phyloP scores from a whole-genome alignment of 192 early-diverging fungal genomes.

The Dispira simplex region DNA sequence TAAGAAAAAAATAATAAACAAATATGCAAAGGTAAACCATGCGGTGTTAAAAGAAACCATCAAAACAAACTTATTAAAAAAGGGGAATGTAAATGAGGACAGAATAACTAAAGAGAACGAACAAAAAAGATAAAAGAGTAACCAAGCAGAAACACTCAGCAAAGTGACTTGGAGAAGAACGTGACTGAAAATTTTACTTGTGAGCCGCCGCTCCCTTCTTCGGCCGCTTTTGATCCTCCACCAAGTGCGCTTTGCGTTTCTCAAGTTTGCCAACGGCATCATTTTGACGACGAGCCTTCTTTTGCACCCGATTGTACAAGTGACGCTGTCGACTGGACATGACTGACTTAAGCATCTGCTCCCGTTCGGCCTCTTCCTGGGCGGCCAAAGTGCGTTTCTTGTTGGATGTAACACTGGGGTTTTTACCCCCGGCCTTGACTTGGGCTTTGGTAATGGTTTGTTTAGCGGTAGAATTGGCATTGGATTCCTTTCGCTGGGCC shows the following conservation, averaged over 20 bases:
- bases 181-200: too few relatives aligned
- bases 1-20: too few relatives aligned
- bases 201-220: too few relatives aligned
- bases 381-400: conserved; percentile 20
- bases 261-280: background rate
- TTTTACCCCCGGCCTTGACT: background rate
- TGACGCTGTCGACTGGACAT: conserved; percentile 29
- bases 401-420: background rate
- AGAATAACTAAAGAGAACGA: too few relatives aligned
- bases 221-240: too few relatives aligned
- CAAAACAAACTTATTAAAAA: too few relatives aligned
- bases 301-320: background rate
- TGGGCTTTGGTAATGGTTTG: conserved; percentile 4
- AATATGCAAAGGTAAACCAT: too few relatives aligned
- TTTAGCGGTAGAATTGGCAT: conserved; percentile 14
- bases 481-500: conserved; percentile 24
- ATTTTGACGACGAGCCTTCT: background rate
- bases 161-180: too few relatives aligned
- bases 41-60: too few relatives aligned
- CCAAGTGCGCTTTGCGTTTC: background rate
- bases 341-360: conserved; percentile 29
- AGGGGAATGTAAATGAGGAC: too few relatives aligned
- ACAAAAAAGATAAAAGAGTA: too few relatives aligned
- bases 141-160: too few relatives aligned
- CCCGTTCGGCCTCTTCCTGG: conserved; percentile 28